Base-by-base conservation (phyloP, 768 basidiomycete species). In the Dacryopinax primogenitus region DNA sequence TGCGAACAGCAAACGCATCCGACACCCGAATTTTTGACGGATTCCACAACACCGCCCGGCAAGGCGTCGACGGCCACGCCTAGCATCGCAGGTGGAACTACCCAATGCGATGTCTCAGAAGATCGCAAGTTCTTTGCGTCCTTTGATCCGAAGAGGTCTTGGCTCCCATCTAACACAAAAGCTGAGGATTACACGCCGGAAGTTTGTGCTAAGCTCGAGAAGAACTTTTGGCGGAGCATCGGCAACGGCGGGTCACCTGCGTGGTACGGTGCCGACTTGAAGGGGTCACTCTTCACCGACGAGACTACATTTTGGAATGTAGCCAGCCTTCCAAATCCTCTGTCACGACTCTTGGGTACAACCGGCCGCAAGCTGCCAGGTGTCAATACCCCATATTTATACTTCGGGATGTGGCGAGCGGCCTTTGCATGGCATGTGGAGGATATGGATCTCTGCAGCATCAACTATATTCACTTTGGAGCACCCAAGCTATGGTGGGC, bases 351-450 rank as follows among this genome's bases (percentile, higher is more conserved):
- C 30, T 77, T 92, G 0, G 89, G 88, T 0, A 72, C 82, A 13
- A 80, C 85, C 6, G 77, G 79, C 37, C 82, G 86, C 63, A 83
- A 86, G 39, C 78, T 99, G 30, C 94, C 95, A 0, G 96, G 96
- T 9, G 96, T 99, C 61, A 98, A 98, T 72, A 87, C 92, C 1
- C 95, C 95, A 0, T 98, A 98, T 73, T 82, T 98, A 1, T 98
- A 98, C 75, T 98, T 94, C 73, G 96, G 96, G 68, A 98, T 97
- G 94, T 99, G 96, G 96, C 81, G 93, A 62, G 95, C 95, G 26
- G 92, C 92, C 0, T 98, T 98, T 75, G 91, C 93, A 0, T 99
- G 96, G 95, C 96, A 99, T 71, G 96, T 99, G 61, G 96, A 99
- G 75, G 96, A 99, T 75, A 96, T 97, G 90, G 96, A 99, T 72